Evolutionary conservation across 2,329 filamentous ascomycete species (phyloP).

Genomic region (Thielaviopsis ethacetica): DNA sequence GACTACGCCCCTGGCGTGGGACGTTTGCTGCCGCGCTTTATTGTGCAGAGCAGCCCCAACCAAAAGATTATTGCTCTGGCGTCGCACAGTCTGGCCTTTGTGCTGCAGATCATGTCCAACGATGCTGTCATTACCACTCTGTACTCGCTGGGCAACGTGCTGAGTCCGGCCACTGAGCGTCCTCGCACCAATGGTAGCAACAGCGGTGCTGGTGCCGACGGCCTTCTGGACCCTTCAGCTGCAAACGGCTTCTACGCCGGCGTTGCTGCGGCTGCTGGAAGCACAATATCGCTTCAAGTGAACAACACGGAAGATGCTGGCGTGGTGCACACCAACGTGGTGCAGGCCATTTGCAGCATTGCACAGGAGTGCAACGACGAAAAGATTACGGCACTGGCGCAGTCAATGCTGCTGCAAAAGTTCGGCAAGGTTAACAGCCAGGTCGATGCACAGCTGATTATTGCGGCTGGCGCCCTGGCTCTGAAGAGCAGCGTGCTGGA

Average conservation of each 20-base stretch:
- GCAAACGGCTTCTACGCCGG: slow-evolving; percentile 31
- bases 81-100: slow-evolving; percentile 68
- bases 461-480: slow-evolving; percentile 63
- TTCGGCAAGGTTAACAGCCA: slow-evolving; percentile 65
- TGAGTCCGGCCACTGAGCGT: slow-evolving; percentile 54
- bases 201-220: slow-evolving; percentile 19
- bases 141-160: slow-evolving; percentile 89
- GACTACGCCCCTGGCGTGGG: slow-evolving; percentile 59
- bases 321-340: slow-evolving; percentile 67
- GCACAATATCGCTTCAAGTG: slow-evolving; percentile 62
- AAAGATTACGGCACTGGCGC: slow-evolving; percentile 82
- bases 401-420: slow-evolving; percentile 95
- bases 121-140: slow-evolving; percentile 90
- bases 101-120: slow-evolving; percentile 69
- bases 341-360: slow-evolving; percentile 89
- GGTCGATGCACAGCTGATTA: slow-evolving; percentile 75
- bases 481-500: slow-evolving; percentile 64
- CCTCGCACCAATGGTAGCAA: slow-evolving; percentile 36
- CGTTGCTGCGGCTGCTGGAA: slow-evolving; percentile 47
- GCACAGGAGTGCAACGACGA: slow-evolving; percentile 66
- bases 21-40: slow-evolving; percentile 66
- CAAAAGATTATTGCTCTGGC: slow-evolving; percentile 57
- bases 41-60: slow-evolving; percentile 66
- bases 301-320: slow-evolving; percentile 65
- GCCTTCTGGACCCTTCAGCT: slow-evolving; percentile 18